phyloP scores from a whole-genome alignment of 2,329 filamentous ascomycete genomes.

The Polytolypa hystricis region DNA sequence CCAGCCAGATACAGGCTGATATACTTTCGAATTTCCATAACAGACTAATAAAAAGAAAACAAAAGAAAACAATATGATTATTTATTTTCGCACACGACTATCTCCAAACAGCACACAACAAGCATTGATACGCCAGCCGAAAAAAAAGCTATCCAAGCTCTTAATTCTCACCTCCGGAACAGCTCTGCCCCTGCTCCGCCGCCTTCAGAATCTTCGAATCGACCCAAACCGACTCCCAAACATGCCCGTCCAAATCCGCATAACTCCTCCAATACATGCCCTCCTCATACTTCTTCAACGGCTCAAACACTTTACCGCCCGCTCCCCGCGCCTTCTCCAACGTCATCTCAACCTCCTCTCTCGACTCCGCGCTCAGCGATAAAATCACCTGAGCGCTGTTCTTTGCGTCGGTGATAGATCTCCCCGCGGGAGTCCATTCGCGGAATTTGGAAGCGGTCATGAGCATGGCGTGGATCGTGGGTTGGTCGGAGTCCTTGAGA shows the following conservation, averaged over 20 bases:
- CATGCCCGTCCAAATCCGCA: conserved; percentile 6
- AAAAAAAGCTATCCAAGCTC: no score
- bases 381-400: conserved; percentile 7
- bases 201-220: no score
- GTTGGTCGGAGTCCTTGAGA: conserved; percentile 7
- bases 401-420: conserved; percentile 3
- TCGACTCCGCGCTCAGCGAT: conserved; percentile 5
- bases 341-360: conserved; percentile 6
- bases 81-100: no score
- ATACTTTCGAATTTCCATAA: no score
- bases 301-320: not conserved
- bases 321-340: conserved; percentile 3
- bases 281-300: not conserved
- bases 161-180: no score
- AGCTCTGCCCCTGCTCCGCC: no score
- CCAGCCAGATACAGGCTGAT: no score
- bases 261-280: conserved; percentile 3
- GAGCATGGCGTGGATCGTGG: conserved; percentile 11
- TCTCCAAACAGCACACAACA: no score
- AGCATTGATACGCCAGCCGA: no score
- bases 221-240: no score
- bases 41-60: conserved; percentile 3
- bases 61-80: no score
- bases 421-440: conserved; percentile 8
- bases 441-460: conserved; percentile 5